Conservation (phyloP, 1,139 yeast species). For the Suhomyces kunorum region DNA sequence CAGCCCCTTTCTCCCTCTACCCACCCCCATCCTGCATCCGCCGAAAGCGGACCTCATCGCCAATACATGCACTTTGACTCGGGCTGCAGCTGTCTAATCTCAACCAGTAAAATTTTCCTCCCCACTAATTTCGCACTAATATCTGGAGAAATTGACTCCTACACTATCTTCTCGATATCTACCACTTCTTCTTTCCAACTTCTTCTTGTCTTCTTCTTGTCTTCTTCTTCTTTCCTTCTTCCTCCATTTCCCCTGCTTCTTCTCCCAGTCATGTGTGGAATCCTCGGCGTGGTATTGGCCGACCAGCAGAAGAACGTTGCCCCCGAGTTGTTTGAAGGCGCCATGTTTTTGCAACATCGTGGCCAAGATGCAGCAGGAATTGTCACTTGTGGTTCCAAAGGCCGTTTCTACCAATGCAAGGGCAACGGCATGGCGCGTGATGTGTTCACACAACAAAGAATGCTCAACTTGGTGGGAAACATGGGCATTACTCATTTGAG, state of each 20-base stretch:
- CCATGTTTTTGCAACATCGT: slow-evolving; percentile 91
- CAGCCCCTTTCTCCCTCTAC: neutral
- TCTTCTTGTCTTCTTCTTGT: neutral
- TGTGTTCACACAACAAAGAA: slow-evolving; percentile 83
- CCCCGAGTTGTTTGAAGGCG: slow-evolving; percentile 89
- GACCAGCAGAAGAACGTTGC: slow-evolving; percentile 76
- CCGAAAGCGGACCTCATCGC: slow-evolving; percentile 3
- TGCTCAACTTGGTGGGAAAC: slow-evolving; percentile 80
- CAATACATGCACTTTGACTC: slow-evolving; percentile 3
- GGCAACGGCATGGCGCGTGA: slow-evolving; percentile 99
- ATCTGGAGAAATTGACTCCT: slow-evolving; percentile 10
- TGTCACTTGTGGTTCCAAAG: slow-evolving; percentile 91
- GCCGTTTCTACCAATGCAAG: slow-evolving; percentile 93
- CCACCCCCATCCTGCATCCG: neutral
- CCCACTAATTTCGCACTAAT: slow-evolving; percentile 1
- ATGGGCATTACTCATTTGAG: slow-evolving; percentile 96
- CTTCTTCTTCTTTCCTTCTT: neutral
- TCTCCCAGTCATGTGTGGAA: slow-evolving; percentile 75
- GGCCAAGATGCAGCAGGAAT: slow-evolving; percentile 99
- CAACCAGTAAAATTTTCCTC: slow-evolving; percentile 10
- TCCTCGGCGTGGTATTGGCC: slow-evolving; percentile 82
- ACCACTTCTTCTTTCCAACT: neutral
- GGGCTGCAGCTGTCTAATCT: neutral
- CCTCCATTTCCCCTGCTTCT: neutral
- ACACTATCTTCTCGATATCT: too few relatives aligned